Base-by-base conservation (phyloP, 805 yeast genomes). In the Kuraishia piskuri region DNA sequence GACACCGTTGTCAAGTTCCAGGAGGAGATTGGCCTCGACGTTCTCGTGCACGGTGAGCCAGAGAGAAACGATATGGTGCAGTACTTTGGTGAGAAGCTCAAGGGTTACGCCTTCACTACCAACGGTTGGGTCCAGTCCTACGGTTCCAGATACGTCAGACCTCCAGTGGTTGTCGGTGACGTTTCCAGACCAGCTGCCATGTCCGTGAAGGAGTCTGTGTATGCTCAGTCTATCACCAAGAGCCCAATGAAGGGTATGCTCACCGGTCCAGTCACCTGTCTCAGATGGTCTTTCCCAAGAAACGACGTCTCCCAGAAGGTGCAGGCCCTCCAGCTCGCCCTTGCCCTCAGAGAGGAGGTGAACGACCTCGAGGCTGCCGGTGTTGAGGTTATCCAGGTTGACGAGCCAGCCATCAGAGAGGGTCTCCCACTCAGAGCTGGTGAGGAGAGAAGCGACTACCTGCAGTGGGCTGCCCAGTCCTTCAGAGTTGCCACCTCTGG, bases 221-320 rank as follows among this genome's bases (percentile, higher is more conserved):
- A 90, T 78, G 99, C 99, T 67, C 99, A 94, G 83, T 88, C 96
- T 59, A 77, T 94, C 72, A 90, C 97, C 69, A 76, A 83, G 67
- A 88, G 88, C 81, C 97, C 97, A 72, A 88, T 94, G 84, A 94
- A 94, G 84, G 99, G 99, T 89, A 94, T 94, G 99, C 86, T 94
- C 74, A 91, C 99, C 72, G 99, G 99, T 78, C 99, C 99, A 74
- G 94, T 94, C 68, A 94, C 99, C 72, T 90, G 96, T 78, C 86
- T 94, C 75, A 89, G 99, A 85, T 94, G 99, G 99, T 94, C 99
- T 66, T 94, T 94, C 97, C 99, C 99, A 81, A 90, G 99, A 87
- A 92, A 91, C 73, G 99, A 94, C 69, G 87, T 92, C 64, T 79
- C 96, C 59, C 91, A 88, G 78, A 82, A 88, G 80, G 82, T 83